Base-by-base conservation (phyloP, 2,329 filamentous ascomycete species). In the Hypoxylon sp. region DNA sequence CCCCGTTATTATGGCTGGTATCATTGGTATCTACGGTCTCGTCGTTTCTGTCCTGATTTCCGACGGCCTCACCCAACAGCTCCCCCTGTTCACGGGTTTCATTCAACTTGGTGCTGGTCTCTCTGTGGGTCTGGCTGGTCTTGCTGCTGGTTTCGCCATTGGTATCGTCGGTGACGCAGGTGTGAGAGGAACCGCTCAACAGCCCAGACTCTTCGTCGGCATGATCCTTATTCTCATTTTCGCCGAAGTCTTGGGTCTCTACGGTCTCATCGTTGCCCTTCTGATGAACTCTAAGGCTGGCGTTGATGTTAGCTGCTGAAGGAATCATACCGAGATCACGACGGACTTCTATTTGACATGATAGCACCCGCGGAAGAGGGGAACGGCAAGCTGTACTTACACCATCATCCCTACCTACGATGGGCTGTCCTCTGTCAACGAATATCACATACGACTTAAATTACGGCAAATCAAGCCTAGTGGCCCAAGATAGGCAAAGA, bases 1-100 rank as follows among this genome's bases (percentile, higher is more conserved):
- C 72, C 96, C 96, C 80, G 96, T 98, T 83, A 97, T 99, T 90
- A 99, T 99, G 96, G 96, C 96, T 87, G 96, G 96, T 98, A 99
- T 99, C 83, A 98, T 99, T 84, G 96, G 93, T 91, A 98, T 99
- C 82, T 99, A 96, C 85, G 92, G 92, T 76, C 88, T 96, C 72
- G 92, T 96, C 82, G 92, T 95, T 67, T 94, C 92, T 16, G 92
- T 96, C 80, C 83, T 96, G 77, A 93, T 96, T 78, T 94, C 92
- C 77, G 91, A 93, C 80, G 89, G 88, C 75, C 84, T 96, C 71
- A 86, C 85, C 74, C 91, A 95, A 82, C 79, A 88, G 71, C 82
- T 91, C 68, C 85, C 92, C 66, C 86, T 96, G 67, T 95, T 91
- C 83, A 93, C 91, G 61, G 90, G 91, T 66, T 94, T 95, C 84